phyloP scores from a whole-genome alignment of 129 eudicot genomes.

The Chrysanthemum lavandulifolium region DNA sequence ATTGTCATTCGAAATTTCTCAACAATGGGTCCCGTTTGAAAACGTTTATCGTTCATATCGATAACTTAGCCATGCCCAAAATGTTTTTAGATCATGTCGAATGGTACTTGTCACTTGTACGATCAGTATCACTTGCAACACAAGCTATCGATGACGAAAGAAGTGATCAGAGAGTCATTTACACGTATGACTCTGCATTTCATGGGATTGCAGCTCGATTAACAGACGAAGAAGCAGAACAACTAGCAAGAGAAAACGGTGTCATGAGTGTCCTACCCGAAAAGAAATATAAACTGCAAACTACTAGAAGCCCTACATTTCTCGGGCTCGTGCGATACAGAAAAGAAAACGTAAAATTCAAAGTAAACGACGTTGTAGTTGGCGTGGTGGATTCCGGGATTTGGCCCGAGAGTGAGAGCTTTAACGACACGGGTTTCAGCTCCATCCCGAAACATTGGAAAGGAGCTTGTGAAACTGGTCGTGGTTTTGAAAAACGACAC shows the following conservation, averaged over 20 bases:
- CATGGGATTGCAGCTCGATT: conserved; percentile 67
- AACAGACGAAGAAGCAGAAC: conserved; percentile 40
- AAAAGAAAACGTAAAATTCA: conserved; percentile 11
- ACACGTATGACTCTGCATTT: conserved; percentile 58
- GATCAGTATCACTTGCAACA: conserved; percentile 32
- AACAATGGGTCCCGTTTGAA: not conserved
- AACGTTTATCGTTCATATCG: conserved; percentile 61
- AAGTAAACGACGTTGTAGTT: conserved; percentile 47
- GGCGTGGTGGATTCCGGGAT: conserved; percentile 72
- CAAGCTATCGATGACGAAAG: conserved; percentile 4
- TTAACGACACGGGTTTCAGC: conserved; percentile 51
- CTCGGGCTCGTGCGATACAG: conserved; percentile 49
- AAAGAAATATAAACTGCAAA: conserved; percentile 49
- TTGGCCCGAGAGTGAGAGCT: conserved; percentile 80
- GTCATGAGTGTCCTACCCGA: conserved; percentile 53
- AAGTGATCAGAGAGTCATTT: conserved; percentile 36
- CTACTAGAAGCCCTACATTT: conserved; percentile 65
- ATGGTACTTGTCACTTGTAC: conserved; percentile 57
- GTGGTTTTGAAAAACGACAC: conserved; percentile 41
- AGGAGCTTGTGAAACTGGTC: conserved; percentile 60
- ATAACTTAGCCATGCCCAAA: conserved; percentile 49
- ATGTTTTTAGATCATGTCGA: conserved; percentile 44
- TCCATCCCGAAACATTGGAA: conserved; percentile 52
- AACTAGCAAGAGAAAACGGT: conserved; percentile 28
- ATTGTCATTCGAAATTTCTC: not conserved